Percentiles rank a stretch among this genome's conserved stretches.
Evolutionary conservation across 768 basidiomycete species (phyloP).

Genomic region (Termitomyces sp.): DNA sequence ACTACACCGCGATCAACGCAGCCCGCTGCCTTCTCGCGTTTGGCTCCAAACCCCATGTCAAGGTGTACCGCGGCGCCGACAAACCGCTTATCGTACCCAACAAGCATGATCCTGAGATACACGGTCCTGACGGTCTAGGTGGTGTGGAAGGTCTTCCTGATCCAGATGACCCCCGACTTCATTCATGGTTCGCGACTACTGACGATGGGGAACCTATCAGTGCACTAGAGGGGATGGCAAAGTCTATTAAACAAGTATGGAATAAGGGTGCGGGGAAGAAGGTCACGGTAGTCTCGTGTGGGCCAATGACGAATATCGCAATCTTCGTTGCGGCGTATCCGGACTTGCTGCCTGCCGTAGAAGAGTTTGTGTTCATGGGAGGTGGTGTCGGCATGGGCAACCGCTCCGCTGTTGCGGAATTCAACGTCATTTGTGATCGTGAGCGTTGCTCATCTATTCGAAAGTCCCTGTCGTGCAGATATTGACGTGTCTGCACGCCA

Average conservation of each 20-base stretch:
- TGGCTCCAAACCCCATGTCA: conserved; percentile 54
- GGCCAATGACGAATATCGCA: conserved; percentile 84
- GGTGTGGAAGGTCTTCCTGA: conserved; percentile 78
- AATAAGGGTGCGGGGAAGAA: conserved; percentile 56
- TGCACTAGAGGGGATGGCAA: conserved; percentile 72
- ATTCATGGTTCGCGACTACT: conserved; percentile 44
- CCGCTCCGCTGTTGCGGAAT: conserved; percentile 77
- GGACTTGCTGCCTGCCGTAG: conserved; percentile 52
- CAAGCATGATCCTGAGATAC: conserved; percentile 74
- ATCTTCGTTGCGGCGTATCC: conserved; percentile 60
- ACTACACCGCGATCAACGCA: conserved; percentile 69
- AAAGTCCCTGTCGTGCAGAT: neutral
- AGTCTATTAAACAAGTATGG: conserved; percentile 53
- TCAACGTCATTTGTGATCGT: conserved; percentile 84
- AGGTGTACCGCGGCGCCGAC: conserved; percentile 66
- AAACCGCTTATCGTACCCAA: conserved; percentile 65
- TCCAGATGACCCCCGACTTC: conserved; percentile 46
- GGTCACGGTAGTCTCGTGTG: conserved; percentile 71
- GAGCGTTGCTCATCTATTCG: conserved; percentile 28
- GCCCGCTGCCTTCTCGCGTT: conserved; percentile 77
- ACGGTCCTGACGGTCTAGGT: conserved; percentile 79
- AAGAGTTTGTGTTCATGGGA: conserved; percentile 86
- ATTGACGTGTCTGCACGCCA: conserved; percentile 23
- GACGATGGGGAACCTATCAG: conserved; percentile 40
- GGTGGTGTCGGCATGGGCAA: conserved; percentile 88